These are phyloP conservation scores for Globisporangium cystogenes DNA, from an alignment of 352 stramenopile species.

Conservation along the genomic window DNA sequence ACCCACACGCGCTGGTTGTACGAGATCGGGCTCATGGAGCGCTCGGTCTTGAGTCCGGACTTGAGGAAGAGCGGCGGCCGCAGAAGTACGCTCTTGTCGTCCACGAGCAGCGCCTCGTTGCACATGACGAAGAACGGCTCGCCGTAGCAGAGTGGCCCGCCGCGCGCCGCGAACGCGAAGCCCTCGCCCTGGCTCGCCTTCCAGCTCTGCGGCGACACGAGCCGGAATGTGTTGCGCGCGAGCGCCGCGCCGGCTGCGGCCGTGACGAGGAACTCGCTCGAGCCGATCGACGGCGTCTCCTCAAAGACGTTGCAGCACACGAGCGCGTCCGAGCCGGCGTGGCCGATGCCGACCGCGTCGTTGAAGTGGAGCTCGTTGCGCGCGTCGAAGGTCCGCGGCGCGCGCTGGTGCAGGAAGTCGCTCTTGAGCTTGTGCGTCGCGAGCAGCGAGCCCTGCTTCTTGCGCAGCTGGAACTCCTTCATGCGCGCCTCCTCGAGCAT, in stretches of 20 bases:
- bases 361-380: conserved; percentile 39
- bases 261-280: conserved; percentile 67
- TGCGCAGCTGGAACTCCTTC: conserved; percentile 80
- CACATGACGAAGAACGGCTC: conserved; percentile 80
- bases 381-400: conserved; percentile 42
- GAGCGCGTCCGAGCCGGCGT: conserved; percentile 41
- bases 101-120: conserved; percentile 73
- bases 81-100: conserved; percentile 67
- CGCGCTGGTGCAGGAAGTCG: conserved; percentile 66
- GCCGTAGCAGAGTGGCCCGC: conserved; percentile 54
- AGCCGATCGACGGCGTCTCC: conserved; percentile 75
- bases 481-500: conserved; percentile 84
- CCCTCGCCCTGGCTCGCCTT: conserved; percentile 26
- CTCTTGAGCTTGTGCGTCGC: conserved; percentile 76
- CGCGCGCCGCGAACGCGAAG: conserved; percentile 12
- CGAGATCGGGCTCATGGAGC: conserved; percentile 82
- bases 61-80: conserved; percentile 77
- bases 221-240: conserved; percentile 62
- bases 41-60: conserved; percentile 74
- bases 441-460: conserved; percentile 73
- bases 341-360: conserved; percentile 46
- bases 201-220: conserved; percentile 42
- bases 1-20: conserved; percentile 82
- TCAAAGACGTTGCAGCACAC: conserved; percentile 79
- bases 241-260: conserved; percentile 18